A percentile compares a stretch with the other conserved stretches of the same genome.
Evolutionary conservation across 768 basidiomycete genomes (phyloP).

Genomic region (Mycena galericulata): DNA sequence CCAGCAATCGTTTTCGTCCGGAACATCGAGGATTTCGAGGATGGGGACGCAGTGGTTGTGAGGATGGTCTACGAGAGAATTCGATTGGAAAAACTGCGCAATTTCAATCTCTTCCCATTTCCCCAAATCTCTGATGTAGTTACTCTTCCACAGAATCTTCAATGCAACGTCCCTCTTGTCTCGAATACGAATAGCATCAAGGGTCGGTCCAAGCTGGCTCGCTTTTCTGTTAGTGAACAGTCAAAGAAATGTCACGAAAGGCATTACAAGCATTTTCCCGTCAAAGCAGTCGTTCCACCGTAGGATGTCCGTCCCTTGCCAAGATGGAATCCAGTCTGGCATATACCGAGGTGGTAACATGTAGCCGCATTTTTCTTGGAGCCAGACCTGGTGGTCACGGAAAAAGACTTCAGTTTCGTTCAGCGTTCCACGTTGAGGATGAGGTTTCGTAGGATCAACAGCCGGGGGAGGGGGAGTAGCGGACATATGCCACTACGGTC

Average conservation of each 20-base stretch:
- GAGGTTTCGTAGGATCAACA: no score
- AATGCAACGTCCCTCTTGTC: neutral
- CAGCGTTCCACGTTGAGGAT: no score
- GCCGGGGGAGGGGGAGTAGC: no score
- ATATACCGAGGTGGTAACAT: neutral
- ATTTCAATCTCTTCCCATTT: no score
- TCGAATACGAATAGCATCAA: neutral
- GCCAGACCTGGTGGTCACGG: no score
- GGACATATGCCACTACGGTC: no score
- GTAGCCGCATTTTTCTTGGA: neutral
- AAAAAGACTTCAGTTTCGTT: no score
- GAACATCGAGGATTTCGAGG: neutral
- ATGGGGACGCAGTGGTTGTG: constrained; percentile 4
- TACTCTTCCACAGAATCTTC: neutral
- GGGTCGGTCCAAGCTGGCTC: no score
- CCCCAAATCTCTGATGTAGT: neutral
- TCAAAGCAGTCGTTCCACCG: no score
- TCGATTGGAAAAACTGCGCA: neutral
- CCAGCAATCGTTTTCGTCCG: constrained; percentile 28
- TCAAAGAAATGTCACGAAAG: no score
- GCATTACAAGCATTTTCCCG: neutral
- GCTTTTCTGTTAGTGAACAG: no score
- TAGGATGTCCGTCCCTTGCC: neutral
- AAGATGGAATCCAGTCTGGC: neutral
- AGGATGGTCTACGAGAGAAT: neutral